Percentiles rank a stretch among this genome's conserved stretches.
These are phyloP conservation scores for Rhypophila decipiens DNA, from an alignment of 495 filamentous ascomycete species.

Conservation along the genomic window DNA sequence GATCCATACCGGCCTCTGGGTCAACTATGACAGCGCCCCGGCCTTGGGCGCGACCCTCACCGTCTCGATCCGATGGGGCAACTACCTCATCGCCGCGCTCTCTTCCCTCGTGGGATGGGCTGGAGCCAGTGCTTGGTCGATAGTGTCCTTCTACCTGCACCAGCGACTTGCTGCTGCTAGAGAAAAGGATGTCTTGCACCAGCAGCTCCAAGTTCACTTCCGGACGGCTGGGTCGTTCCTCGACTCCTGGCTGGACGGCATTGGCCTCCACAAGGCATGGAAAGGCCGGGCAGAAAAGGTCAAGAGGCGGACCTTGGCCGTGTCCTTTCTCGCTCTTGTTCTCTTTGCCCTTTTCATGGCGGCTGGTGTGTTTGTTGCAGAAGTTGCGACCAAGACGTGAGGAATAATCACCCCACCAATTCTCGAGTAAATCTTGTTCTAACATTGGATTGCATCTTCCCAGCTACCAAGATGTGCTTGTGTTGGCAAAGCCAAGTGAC, in stretches of 20 bases:
- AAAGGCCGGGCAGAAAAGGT: neutral
- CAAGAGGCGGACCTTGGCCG: neutral
- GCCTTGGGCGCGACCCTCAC: conserved; percentile 1
- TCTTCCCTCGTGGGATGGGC: conserved; percentile 1
- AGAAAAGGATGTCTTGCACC: conserved; percentile 1
- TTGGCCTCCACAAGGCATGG: neutral
- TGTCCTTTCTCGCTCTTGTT: neutral
- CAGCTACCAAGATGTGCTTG: conserved; percentile 2
- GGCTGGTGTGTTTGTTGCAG: conserved; percentile 1
- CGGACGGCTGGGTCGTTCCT: neutral
- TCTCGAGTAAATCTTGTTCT: too few species aligned
- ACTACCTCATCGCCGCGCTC: conserved; percentile 2
- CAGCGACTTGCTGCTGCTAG: neutral
- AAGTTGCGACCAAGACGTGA: conserved; percentile 1
- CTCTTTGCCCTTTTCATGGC: neutral
- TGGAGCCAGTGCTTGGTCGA: conserved; percentile 1
- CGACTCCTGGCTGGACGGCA: conserved; percentile 1
- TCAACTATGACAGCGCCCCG: neutral
- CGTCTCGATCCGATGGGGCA: conserved; percentile 2
- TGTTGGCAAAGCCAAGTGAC: neutral
- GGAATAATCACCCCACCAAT: neutral
- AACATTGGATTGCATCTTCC: too few species aligned
- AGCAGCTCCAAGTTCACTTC: conserved; percentile 1
- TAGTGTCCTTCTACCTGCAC: neutral
- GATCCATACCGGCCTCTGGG: conserved; percentile 1